Evolutionary conservation across 305 asterid genomes (phyloP).

Genomic region (Striga hermonthica): DNA sequence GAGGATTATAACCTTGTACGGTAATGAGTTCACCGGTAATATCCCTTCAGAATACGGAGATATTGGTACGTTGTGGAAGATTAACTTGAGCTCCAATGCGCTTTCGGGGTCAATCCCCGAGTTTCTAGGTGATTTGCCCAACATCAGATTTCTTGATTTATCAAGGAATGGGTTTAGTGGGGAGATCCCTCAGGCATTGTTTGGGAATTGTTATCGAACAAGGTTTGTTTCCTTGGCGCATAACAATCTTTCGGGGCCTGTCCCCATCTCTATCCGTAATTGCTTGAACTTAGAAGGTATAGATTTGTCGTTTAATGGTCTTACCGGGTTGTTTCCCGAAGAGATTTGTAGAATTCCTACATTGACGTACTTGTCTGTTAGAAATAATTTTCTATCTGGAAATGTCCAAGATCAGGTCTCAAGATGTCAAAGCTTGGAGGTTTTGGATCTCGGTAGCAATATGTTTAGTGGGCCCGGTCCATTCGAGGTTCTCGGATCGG

Average conservation of each 20-base stretch:
- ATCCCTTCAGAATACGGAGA: slow-evolving; percentile 67
- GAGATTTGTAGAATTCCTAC: slow-evolving; percentile 58
- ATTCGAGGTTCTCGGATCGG: slow-evolving; percentile 46
- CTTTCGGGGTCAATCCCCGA: slow-evolving; percentile 84
- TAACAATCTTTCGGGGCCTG: slow-evolving; percentile 66
- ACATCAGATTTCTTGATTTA: slow-evolving; percentile 81
- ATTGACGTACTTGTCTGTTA: slow-evolving; percentile 63
- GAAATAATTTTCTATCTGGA: slow-evolving; percentile 71
- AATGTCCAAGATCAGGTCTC: slow-evolving; percentile 51
- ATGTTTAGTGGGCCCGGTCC: slow-evolving; percentile 54
- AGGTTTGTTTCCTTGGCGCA: slow-evolving; percentile 68
- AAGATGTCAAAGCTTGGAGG: slow-evolving; percentile 55
- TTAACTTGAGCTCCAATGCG: slow-evolving; percentile 84
- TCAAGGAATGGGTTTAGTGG: slow-evolving; percentile 63
- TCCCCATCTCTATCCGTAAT: slow-evolving; percentile 63
- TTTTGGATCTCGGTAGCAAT: slow-evolving; percentile 83
- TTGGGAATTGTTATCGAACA: slow-evolving; percentile 56
- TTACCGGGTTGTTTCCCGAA: slow-evolving; percentile 59
- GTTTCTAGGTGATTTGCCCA: slow-evolving; percentile 71
- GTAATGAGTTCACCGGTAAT: slow-evolving; percentile 66
- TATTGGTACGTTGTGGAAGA: slow-evolving; percentile 76
- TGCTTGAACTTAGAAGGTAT: slow-evolving; percentile 78
- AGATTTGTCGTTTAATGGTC: slow-evolving; percentile 73
- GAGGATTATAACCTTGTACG: slow-evolving; percentile 68
- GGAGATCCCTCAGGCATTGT: slow-evolving; percentile 62